phyloP scores from a whole-genome alignment of 352 stramenopile species.

The Phytophthora sansomeana region DNA sequence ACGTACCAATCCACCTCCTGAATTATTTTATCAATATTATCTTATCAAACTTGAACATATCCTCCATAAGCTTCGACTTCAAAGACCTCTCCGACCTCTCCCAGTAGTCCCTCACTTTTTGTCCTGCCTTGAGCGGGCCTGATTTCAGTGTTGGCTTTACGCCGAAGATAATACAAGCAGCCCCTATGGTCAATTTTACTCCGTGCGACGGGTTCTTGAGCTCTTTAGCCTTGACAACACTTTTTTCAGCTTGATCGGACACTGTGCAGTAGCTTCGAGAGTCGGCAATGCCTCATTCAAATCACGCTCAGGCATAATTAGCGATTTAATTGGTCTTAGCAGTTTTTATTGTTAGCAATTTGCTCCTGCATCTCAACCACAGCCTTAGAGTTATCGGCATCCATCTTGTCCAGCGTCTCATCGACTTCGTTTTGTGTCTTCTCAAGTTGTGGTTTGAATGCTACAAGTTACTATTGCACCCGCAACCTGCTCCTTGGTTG shows the following conservation, averaged over 20 bases:
- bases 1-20: slow-evolving; percentile 91
- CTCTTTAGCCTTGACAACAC: slow-evolving; percentile 94
- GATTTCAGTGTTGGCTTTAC: slow-evolving; percentile 93
- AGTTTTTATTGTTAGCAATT: slow-evolving; percentile 91
- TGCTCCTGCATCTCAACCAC: slow-evolving; percentile 93
- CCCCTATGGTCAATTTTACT: slow-evolving; percentile 92
- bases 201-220: slow-evolving; percentile 89
- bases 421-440: slow-evolving; percentile 94
- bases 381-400: slow-evolving; percentile 91
- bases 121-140: slow-evolving; percentile 88
- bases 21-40: slow-evolving; percentile 92
- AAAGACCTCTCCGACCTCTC: slow-evolving; percentile 89
- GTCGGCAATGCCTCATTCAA: slow-evolving; percentile 93
- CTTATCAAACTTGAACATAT: slow-evolving; percentile 93
- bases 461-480: slow-evolving; percentile 91
- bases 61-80: slow-evolving; percentile 89
- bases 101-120: slow-evolving; percentile 94
- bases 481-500: slow-evolving; percentile 92
- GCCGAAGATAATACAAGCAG: slow-evolving; percentile 94
- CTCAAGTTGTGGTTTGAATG: slow-evolving; percentile 92
- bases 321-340: slow-evolving; percentile 93
- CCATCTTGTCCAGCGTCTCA: slow-evolving; percentile 90
- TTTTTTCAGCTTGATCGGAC: slow-evolving; percentile 93
- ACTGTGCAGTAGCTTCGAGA: slow-evolving; percentile 92
- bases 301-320: slow-evolving; percentile 92